Conservation (phyloP, 441 rosid genomes). For the Syzygium syzygioides region DNA sequence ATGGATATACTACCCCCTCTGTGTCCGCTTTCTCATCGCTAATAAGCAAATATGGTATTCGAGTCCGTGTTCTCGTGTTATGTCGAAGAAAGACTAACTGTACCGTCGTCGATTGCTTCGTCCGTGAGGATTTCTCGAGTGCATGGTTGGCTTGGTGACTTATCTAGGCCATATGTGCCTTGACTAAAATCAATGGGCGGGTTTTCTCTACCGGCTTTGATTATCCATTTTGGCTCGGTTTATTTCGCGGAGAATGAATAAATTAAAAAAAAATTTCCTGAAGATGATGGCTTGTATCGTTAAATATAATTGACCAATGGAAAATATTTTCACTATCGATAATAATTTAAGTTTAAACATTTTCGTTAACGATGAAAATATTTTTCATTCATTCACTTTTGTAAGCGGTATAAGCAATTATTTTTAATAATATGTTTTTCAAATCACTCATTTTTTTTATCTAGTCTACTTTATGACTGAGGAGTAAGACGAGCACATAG, state of each 20-base stretch:
- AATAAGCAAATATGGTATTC: neutral
- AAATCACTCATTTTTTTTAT: neutral
- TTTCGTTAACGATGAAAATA: no score
- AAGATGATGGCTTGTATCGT: accelerated
- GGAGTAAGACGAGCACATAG: neutral
- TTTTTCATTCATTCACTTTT: no score
- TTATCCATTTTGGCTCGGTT: neutral
- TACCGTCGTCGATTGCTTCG: neutral
- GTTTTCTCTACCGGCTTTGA: neutral
- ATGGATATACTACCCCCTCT: neutral
- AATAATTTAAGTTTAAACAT: neutral
- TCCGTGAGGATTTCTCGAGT: neutral
- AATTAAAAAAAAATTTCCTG: no score
- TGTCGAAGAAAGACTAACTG: neutral
- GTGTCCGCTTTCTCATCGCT: neutral
- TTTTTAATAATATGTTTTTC: neutral
- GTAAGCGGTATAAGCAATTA: neutral
- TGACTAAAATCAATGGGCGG: neutral
- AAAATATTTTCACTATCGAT: accelerated
- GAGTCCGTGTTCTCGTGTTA: neutral
- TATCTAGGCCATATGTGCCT: no score
- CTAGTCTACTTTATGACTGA: neutral
- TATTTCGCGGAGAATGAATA: no score
- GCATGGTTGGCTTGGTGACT: neutral
- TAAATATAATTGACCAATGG: accelerated